These are phyloP conservation scores for Diddensiella transvaalensis DNA, from an alignment of 805 yeast species.

Conservation along the genomic window DNA sequence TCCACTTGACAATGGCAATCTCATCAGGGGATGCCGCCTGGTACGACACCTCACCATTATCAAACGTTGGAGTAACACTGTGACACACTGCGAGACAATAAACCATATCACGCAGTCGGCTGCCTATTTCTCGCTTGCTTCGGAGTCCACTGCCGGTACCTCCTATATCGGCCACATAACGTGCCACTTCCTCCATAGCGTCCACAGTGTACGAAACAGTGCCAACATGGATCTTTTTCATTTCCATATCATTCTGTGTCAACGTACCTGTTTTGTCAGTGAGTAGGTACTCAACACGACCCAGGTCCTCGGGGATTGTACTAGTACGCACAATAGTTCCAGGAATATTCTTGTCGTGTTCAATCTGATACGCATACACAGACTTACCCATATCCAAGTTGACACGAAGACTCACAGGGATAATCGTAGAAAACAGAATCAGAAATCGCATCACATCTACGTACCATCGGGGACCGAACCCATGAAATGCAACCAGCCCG, in stretches of 20 bases:
- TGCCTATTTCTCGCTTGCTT: constrained; percentile 65
- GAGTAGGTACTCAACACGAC: constrained; percentile 86
- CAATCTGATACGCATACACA: constrained; percentile 92
- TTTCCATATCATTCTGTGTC: constrained; percentile 97
- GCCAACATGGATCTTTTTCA: constrained; percentile 90
- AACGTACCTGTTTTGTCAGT: constrained; percentile 97
- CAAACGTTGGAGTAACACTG: constrained; percentile 90
- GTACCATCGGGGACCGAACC: constrained; percentile 73
- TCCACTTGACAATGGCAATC: constrained; percentile 91
- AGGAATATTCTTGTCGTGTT: constrained; percentile 75
- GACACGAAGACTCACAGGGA: constrained; percentile 93
- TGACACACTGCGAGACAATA: constrained; percentile 90
- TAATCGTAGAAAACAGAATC: constrained; percentile 89
- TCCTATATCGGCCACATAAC: constrained; percentile 46
- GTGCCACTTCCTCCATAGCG: constrained; percentile 81
- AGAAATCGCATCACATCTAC: constrained; percentile 85
- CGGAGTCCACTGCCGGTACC: constrained; percentile 24
- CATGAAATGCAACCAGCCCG: constrained; percentile 74
- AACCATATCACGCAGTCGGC: constrained; percentile 75
- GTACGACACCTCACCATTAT: constrained; percentile 68
- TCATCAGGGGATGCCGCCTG: constrained; percentile 99
- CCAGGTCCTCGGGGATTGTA: constrained; percentile 96
- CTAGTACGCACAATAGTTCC: constrained; percentile 93
- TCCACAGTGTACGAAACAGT: constrained; percentile 90
- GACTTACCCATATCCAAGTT: constrained; percentile 93